phyloP scores from a whole-genome alignment of 768 basidiomycete species.

The Tulasnella sp. region DNA sequence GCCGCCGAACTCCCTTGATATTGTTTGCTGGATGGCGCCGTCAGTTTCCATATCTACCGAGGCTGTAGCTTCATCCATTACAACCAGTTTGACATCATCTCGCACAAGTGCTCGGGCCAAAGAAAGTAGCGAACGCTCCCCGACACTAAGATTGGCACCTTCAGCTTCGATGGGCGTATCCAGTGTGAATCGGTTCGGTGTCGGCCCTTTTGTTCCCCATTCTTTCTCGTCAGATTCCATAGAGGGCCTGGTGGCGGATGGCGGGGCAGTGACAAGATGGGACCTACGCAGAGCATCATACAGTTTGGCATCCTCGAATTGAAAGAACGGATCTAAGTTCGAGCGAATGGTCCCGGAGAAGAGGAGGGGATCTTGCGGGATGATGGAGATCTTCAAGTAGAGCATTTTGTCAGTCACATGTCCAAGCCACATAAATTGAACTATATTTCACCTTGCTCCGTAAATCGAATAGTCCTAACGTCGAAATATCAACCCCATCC shows the following conservation, averaged over 20 bases:
- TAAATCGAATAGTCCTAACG: conserved; percentile 30
- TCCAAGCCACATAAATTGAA: too few species aligned
- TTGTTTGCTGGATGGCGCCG: conserved; percentile 24
- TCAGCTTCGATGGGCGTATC: conserved; percentile 35
- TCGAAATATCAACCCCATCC: conserved; percentile 34
- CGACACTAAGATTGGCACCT: conserved; percentile 29
- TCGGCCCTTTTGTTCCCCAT: neutral
- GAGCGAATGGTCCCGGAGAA: conserved; percentile 24
- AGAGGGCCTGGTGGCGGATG: neutral
- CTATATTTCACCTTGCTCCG: conserved; percentile 11
- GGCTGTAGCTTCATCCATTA: conserved; percentile 22
- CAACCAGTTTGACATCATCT: conserved; percentile 28
- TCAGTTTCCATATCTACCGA: conserved; percentile 25
- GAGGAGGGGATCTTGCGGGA: conserved; percentile 25
- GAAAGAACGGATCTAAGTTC: conserved; percentile 30
- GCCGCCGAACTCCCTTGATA: conserved; percentile 27
- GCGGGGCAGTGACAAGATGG: conserved; percentile 25
- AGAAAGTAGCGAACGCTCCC: conserved; percentile 25
- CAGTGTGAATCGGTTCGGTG: conserved; percentile 27
- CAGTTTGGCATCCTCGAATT: conserved; percentile 29
- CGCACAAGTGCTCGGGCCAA: conserved; percentile 25
- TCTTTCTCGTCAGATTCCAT: neutral
- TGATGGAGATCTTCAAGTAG: conserved; percentile 20
- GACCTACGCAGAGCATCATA: conserved; percentile 33
- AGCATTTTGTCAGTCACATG: too few species aligned